These are phyloP conservation scores for Uncinocarpus reesii DNA, from an alignment of 2,329 filamentous ascomycete genomes.

Conservation along the genomic window DNA sequence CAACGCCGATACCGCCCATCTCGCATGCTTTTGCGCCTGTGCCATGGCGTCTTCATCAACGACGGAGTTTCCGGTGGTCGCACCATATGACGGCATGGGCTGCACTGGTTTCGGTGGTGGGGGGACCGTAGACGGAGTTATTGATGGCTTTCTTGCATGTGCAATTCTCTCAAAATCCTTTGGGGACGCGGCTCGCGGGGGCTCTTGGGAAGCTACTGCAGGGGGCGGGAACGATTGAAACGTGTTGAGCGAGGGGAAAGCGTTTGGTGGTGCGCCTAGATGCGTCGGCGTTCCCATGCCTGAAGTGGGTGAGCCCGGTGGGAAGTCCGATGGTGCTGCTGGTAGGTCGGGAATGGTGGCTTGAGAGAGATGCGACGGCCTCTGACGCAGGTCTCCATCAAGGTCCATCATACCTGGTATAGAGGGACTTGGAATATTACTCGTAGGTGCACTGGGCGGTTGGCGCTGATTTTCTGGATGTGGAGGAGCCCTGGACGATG, in stretches of 20 bases:
- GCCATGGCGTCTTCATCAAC: constrained; percentile 62
- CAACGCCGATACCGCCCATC: constrained; percentile 90
- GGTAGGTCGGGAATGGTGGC: constrained; percentile 29
- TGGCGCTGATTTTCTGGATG: constrained; percentile 11
- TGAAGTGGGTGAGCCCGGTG: constrained; percentile 20
- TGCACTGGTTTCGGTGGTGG: constrained; percentile 26
- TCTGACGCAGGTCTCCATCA: constrained; percentile 15
- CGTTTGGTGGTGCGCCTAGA: constrained; percentile 12
- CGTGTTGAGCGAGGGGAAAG: constrained; percentile 19
- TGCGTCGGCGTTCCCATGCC: constrained; percentile 16
- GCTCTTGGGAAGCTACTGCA: constrained; percentile 23
- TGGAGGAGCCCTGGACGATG: constrained; percentile 31
- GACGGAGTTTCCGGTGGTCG: constrained; percentile 21
- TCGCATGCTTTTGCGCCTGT: constrained; percentile 86
- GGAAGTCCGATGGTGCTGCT: constrained; percentile 31
- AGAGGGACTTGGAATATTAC: constrained; percentile 16
- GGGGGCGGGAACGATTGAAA: constrained; percentile 37
- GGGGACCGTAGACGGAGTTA: constrained; percentile 17
- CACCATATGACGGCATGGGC: constrained; percentile 20
- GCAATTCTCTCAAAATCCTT: constrained; percentile 8
- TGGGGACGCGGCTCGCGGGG: constrained; percentile 16
- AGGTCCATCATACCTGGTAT: constrained; percentile 17
- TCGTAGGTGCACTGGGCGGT: constrained; percentile 19
- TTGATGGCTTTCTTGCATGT: constrained; percentile 8
- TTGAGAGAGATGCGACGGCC: constrained; percentile 24